Base-by-base conservation (phyloP, 2,329 filamentous ascomycete genomes). In the Aspergillus transmontanensis region DNA sequence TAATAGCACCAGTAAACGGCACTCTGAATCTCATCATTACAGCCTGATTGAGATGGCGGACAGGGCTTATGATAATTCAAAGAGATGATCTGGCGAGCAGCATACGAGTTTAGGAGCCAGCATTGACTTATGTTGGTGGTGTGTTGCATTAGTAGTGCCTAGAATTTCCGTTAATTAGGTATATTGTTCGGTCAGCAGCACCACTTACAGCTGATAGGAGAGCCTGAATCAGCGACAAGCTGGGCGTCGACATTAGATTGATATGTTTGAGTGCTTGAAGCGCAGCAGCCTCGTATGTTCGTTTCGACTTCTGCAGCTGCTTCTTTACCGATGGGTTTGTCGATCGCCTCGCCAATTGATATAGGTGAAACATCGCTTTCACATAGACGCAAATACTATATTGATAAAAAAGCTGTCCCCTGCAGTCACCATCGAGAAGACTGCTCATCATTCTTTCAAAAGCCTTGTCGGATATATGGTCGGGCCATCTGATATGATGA, bases 1-100 rank as follows among this genome's bases (percentile, higher is more conserved):
- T 71, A 73, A 48, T 70, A 74, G 54, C 72, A 75, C 69, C 71
- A 75, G 19, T 62, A 70, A 23, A 75, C 56, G 23, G 56, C 67
- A 36, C 60, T 66, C 16, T 65, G 57, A 7, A 70, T 67, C 19
- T 71, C 69, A 34, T 72, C 63, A 12, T 16, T 2, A 23, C 4
- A 7, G 61, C 55, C 19, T 32, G 1, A 26, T 26, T 3, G 46
- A 55, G 6, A 50, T 10, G 21, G 21, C 6, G 59, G 39, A 11
- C 50, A 21, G 5, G 65, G 60, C 21, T 64, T 63, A 56, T 71
- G 68, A 30, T 71, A 75, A 9, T 68, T 68, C 11, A 74, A 39
- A 36, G 67, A 65, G 5, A 68, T 60, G 10, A 75, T 69, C 28
- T 70, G 64, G 23, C 68, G 72, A 41, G 73, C 68, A 6, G 70